A percentile compares a stretch with the other conserved stretches of the same genome.
Evolutionary conservation across 1,139 yeast species (phyloP).

Genomic region (Candida tropicalis): DNA sequence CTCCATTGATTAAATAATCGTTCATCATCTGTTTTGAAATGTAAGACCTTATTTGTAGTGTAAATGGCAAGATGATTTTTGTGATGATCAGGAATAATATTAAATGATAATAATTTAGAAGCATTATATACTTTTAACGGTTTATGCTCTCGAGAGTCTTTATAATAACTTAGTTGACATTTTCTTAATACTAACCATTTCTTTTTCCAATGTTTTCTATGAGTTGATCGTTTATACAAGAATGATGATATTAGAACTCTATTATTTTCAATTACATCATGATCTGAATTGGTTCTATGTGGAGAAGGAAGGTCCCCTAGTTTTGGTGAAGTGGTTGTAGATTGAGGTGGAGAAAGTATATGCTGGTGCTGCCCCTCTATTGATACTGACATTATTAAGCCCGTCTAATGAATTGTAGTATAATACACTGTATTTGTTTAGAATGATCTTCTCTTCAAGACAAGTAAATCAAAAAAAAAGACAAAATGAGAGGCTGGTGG

Average conservation of each 20-base stretch:
- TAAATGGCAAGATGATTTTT: constrained; percentile 45
- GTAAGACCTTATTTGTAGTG: constrained; percentile 41
- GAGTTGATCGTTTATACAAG: constrained; percentile 25
- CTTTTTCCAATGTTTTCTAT: constrained; percentile 46
- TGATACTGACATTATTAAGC: neutral
- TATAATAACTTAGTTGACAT: constrained; percentile 58
- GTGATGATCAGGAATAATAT: constrained; percentile 34
- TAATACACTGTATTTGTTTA: no score
- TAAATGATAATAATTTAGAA: constrained; percentile 22
- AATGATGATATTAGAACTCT: constrained; percentile 19
- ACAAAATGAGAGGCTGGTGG: no score
- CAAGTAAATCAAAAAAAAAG: no score
- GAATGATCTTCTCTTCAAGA: no score
- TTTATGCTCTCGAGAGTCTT: constrained; percentile 58
- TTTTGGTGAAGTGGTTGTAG: neutral
- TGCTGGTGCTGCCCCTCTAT: neutral
- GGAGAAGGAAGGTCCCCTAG: neutral
- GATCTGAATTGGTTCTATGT: neutral
- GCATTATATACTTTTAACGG: constrained; percentile 48
- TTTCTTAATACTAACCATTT: constrained; percentile 63
- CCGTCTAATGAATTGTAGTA: no score
- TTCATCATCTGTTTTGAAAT: constrained; percentile 41
- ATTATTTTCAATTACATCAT: constrained; percentile 15
- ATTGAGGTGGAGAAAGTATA: neutral
- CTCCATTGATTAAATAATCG: constrained; percentile 47